A percentile compares a stretch with the other conserved stretches of the same genome.
These are phyloP conservation scores for Anthracocystis walkeri DNA, from an alignment of 1,284 basidiomycete genomes.

Conservation along the genomic window DNA sequence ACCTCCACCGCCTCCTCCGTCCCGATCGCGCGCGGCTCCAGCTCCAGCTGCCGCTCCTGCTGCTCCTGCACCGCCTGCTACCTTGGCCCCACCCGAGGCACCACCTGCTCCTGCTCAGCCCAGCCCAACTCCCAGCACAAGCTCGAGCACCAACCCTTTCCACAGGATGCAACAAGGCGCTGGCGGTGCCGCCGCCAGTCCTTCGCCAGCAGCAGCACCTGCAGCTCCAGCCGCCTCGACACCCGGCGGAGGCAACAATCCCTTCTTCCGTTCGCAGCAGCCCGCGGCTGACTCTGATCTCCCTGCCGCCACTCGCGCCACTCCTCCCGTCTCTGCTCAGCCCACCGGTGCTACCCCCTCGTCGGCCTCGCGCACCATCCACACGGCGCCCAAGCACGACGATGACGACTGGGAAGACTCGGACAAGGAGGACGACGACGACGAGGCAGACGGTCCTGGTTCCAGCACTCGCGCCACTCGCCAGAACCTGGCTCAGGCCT, in stretches of 20 bases:
- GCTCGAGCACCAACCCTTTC: conserved; percentile 62
- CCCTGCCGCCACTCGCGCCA: conserved; percentile 45
- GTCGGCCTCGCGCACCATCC: conserved; percentile 39
- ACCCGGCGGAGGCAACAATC: conserved; percentile 55
- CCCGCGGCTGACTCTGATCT: conserved; percentile 31
- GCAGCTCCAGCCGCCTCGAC: conserved; percentile 31
- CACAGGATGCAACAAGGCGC: conserved; percentile 60
- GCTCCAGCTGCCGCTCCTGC: conserved; percentile 44
- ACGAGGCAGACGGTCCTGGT: conserved; percentile 64
- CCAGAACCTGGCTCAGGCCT: conserved; percentile 65
- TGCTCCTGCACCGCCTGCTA: conserved; percentile 35
- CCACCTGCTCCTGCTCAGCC: conserved; percentile 36
- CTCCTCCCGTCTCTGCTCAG: conserved; percentile 52
- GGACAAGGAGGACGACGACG: conserved; percentile 65
- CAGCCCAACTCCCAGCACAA: conserved; percentile 32
- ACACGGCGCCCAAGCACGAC: conserved; percentile 60
- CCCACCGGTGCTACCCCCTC: conserved; percentile 32
- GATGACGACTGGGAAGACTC: conserved; percentile 68
- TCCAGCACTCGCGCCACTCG: conserved; percentile 64
- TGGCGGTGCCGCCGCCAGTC: conserved; percentile 25
- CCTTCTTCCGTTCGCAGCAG: conserved; percentile 60
- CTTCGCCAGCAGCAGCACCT: conserved; percentile 17
- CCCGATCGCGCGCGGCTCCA: conserved; percentile 46
- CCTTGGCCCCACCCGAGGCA: conserved; percentile 20
- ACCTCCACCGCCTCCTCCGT: conserved; percentile 46